Evolutionary conservation across 257 asterid species (phyloP).

Genomic region (Rehmannia glutinosa): DNA sequence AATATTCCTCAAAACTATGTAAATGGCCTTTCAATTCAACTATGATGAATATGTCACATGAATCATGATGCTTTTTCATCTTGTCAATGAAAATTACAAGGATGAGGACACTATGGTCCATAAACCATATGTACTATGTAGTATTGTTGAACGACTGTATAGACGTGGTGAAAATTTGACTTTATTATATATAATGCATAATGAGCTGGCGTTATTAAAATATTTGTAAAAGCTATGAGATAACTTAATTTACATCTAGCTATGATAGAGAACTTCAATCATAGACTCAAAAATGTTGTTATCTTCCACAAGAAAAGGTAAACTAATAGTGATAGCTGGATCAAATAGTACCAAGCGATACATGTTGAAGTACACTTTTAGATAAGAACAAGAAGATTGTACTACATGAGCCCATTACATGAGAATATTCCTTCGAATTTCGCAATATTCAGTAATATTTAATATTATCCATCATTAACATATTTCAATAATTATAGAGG

Average conservation of each 20-base stretch:
- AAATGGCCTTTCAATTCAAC: too few relatives aligned
- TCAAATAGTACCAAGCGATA: neutral
- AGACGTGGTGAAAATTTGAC: neutral
- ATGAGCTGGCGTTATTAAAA: neutral
- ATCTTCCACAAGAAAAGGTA: neutral
- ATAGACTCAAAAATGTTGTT: neutral
- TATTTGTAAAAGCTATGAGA: neutral
- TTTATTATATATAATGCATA: neutral
- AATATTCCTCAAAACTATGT: too few relatives aligned
- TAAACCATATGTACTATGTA: neutral
- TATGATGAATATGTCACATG: neutral
- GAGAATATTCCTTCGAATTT: constrained; percentile 13
- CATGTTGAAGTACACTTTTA: neutral
- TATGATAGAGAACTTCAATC: neutral
- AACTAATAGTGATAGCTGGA: neutral
- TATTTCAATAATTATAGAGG: neutral
- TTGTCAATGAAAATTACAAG: neutral
- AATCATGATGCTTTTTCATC: neutral
- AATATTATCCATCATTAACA: constrained; percentile 14
- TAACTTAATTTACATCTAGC: neutral
- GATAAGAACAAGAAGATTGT: neutral
- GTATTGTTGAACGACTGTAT: neutral
- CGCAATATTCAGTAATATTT: neutral
- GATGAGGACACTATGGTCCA: neutral
- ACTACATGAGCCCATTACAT: neutral